Conservation (phyloP, 2,329 filamentous ascomycete species). For the Aspergillus carbonarius region DNA sequence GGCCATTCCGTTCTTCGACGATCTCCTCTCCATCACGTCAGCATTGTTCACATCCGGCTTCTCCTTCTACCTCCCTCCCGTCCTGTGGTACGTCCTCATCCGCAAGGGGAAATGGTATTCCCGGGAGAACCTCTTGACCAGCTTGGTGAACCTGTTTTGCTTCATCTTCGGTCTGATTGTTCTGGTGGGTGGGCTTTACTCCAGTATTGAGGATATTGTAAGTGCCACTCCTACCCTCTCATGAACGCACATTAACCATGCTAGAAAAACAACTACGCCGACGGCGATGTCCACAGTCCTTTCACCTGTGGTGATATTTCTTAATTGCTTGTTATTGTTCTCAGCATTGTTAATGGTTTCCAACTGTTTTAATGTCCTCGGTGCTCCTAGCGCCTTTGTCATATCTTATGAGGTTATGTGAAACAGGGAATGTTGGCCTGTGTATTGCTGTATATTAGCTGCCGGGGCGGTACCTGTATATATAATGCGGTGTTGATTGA, state of each 20-base stretch:
- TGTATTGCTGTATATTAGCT: not conserved
- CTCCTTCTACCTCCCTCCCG: slow-evolving; percentile 68
- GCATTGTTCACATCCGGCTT: slow-evolving; percentile 83
- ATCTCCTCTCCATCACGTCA: slow-evolving; percentile 31
- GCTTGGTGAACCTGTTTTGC: slow-evolving; percentile 14
- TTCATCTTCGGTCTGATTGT: slow-evolving; percentile 20
- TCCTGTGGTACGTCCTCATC: slow-evolving; percentile 30
- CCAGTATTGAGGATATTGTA: slow-evolving; percentile 21
- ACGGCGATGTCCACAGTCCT: not conserved
- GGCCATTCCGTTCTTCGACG: slow-evolving; percentile 21
- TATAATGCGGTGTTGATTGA: not conserved
- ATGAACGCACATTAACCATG: not conserved
- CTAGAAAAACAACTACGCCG: not conserved
- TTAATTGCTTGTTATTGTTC: not conserved
- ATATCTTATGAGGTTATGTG: not conserved
- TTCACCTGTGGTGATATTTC: not conserved
- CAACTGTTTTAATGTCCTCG: not conserved
- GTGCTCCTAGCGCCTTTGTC: not conserved
- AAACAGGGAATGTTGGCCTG: too few relatives aligned
- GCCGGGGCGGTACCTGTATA: not conserved
- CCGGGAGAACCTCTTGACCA: slow-evolving; percentile 39
- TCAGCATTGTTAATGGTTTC: not conserved
- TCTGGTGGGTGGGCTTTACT: slow-evolving; percentile 19
- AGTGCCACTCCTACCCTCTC: not conserved
- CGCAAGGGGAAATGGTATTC: slow-evolving; percentile 19